phyloP scores from a whole-genome alignment of 805 yeast genomes.

The Kodamaea kaohsiungensis region DNA sequence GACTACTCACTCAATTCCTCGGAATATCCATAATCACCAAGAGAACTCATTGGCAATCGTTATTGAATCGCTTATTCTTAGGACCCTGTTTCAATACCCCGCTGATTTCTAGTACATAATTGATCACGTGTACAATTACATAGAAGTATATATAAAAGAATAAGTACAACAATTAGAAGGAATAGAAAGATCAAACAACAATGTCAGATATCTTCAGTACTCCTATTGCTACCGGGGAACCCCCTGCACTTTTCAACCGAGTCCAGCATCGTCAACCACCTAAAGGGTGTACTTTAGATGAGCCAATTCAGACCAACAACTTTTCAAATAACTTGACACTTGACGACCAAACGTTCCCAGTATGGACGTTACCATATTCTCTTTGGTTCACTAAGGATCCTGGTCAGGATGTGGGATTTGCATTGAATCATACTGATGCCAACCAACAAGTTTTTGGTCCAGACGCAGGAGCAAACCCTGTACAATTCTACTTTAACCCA shows the following conservation, averaged over 20 bases:
- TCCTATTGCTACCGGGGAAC: constrained; percentile 45
- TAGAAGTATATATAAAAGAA: too few species aligned
- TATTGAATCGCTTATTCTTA: too few species aligned
- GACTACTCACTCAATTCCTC: too few species aligned
- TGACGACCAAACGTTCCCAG: constrained; percentile 64
- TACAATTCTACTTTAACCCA: constrained; percentile 67
- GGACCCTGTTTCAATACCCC: too few species aligned
- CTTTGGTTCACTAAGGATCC: constrained; percentile 61
- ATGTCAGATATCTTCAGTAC: constrained; percentile 10
- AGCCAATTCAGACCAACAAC: constrained; percentile 72
- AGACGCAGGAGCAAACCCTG: constrained; percentile 52
- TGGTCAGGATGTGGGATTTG: constrained; percentile 57
- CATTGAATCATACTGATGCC: constrained; percentile 61
- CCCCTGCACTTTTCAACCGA: constrained; percentile 43
- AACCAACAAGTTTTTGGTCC: constrained; percentile 71
- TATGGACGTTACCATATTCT: constrained; percentile 83
- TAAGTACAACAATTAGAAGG: too few species aligned
- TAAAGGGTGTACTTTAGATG: constrained; percentile 27
- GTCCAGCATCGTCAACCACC: constrained; percentile 37
- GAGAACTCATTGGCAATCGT: too few species aligned
- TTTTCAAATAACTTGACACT: constrained; percentile 74
- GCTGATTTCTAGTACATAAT: too few species aligned
- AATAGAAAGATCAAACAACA: neutral
- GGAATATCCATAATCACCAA: too few species aligned
- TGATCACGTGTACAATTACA: too few species aligned